Base-by-base conservation (phyloP, 2,329 filamentous ascomycete species). In the Arthroderma uncinatum region DNA sequence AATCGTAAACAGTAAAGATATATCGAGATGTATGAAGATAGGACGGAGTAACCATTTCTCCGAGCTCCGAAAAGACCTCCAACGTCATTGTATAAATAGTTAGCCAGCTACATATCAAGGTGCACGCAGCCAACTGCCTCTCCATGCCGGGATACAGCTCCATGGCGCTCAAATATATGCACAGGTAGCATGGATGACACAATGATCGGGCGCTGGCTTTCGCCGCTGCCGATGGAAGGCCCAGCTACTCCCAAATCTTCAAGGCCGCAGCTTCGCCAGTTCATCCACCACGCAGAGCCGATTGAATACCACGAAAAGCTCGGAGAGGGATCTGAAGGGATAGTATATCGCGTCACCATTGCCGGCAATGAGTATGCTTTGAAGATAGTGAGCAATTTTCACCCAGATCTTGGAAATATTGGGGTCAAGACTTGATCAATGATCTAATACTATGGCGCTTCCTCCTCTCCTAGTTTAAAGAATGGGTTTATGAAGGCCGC, bases 251-350 rank as follows among this genome's bases (percentile, higher is more conserved):
- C 56, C 37, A 48, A 19, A 8, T 47, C 53, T n/a, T n/a, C n/a
- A 4, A 55, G 33, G 19, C 58, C 58, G 14, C 30, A 53, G 42
- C 58, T 60, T 8, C 58, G 58, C 34, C 56, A 54, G 6, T 60
- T 58, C 23, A 54, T 56, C 21, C 58, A 60, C 48, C 56, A 60
- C 28, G 53, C 36, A 19, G 52, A 60, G 47, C 56, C 53, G 9
- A 48, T 58, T 25, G 23, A 36, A 6, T 56, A 21, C 7, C 28
- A 34, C 4, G 47, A 56, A 48, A 16, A 34, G 10, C 33, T 60
- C 16, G 56, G 52, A n/a, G 14, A 6, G 9, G 58, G 58, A 1
- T 14, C 44, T 37, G 56, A 60, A 39, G 58, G 48, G 5, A 19
- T 48, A 21, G 58, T 60, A 5, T 58, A 47, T n/a, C 53, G 40